Conservation (phyloP, 768 basidiomycete species). For the Omphalotus guepiniiformis region DNA sequence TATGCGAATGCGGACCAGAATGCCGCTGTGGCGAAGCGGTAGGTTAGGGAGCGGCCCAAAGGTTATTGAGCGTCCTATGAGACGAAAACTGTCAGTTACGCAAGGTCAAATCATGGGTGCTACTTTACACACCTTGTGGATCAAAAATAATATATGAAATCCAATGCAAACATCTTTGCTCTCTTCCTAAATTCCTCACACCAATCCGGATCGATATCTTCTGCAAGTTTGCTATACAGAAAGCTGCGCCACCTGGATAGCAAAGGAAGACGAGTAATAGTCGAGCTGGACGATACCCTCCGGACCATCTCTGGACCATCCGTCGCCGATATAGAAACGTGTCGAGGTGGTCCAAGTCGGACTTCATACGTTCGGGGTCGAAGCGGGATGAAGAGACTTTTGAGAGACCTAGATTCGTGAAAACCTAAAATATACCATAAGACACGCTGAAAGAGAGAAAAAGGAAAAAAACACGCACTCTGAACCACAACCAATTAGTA, state of each 20-base stretch:
- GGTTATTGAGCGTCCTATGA: constrained; percentile 62
- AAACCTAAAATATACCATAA: constrained; percentile 42
- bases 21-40: constrained; percentile 78
- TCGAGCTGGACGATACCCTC: constrained; percentile 76
- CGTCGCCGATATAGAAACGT: constrained; percentile 74
- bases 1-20: constrained; percentile 76
- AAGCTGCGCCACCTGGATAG: constrained; percentile 74
- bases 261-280: constrained; percentile 77
- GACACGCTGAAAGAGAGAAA: background rate
- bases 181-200: constrained; percentile 63
- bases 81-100: background rate
- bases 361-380: constrained; percentile 59
- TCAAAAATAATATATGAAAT: constrained; percentile 78
- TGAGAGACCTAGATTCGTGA: constrained; percentile 68
- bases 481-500: constrained; percentile 83
- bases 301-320: constrained; percentile 77
- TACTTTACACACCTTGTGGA: constrained; percentile 46
- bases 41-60: constrained; percentile 75
- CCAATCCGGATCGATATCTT: constrained; percentile 56
- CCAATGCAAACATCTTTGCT: constrained; percentile 57
- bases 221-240: constrained; percentile 63
- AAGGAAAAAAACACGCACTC: constrained; percentile 34
- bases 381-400: constrained; percentile 56
- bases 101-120: background rate
- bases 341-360: constrained; percentile 71